Evolutionary conservation across 345 rosid genomes (phyloP).

Genomic region (Brassica juncea): DNA sequence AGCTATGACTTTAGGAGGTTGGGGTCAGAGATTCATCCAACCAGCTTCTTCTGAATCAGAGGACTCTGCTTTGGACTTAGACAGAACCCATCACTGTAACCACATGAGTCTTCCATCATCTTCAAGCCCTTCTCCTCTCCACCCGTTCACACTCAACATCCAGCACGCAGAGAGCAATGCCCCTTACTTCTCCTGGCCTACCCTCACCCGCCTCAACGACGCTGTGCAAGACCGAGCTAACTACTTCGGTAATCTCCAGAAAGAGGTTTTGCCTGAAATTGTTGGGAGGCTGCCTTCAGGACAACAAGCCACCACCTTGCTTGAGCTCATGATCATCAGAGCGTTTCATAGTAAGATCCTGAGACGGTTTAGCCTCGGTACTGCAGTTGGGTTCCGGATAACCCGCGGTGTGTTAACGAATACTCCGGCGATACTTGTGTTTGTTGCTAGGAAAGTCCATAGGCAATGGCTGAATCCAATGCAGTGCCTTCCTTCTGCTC

Average conservation of each 20-base stretch:
- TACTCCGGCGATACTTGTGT: slow-evolving; percentile 77
- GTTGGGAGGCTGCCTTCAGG: slow-evolving; percentile 46
- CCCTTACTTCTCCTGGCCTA: slow-evolving; percentile 82
- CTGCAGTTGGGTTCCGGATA: slow-evolving; percentile 78
- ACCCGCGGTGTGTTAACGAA: slow-evolving; percentile 61
- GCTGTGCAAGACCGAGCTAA: slow-evolving; percentile 70
- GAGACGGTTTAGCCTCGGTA: slow-evolving; percentile 77
- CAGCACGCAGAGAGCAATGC: slow-evolving; percentile 80
- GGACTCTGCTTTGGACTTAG: slow-evolving; percentile 73
- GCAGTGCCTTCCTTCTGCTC: slow-evolving; percentile 61
- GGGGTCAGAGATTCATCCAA: slow-evolving; percentile 45
- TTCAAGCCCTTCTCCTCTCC: slow-evolving; percentile 57
- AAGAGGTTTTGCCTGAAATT: slow-evolving; percentile 61
- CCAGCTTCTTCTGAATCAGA: slow-evolving; percentile 63
- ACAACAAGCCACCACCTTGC: slow-evolving; percentile 67
- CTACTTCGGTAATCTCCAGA: slow-evolving; percentile 75
- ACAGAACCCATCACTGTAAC: slow-evolving; percentile 51
- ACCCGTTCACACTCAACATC: slow-evolving; percentile 60
- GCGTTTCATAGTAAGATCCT: slow-evolving; percentile 72
- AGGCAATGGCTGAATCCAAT: slow-evolving; percentile 76
- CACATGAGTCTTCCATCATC: slow-evolving; percentile 58
- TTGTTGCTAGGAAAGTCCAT: slow-evolving; percentile 80
- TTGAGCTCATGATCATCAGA: slow-evolving; percentile 80
- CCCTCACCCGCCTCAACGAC: slow-evolving; percentile 57
- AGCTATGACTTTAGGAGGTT: slow-evolving; percentile 51